Conservation (phyloP, 768 basidiomycete species). For the Russula olivacea region DNA sequence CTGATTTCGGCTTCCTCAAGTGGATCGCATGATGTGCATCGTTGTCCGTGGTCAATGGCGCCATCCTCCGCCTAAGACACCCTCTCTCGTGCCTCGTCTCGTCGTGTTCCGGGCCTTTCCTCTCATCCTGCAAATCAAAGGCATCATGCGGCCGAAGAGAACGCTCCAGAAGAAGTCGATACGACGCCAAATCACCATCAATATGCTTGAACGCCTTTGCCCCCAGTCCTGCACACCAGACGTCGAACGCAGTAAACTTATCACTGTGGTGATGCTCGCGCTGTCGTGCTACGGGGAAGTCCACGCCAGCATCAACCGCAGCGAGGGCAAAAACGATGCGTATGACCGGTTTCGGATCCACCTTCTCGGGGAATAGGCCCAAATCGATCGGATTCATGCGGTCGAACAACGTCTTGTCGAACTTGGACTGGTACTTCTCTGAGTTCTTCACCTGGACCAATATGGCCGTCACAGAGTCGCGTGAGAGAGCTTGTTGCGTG, state of each 20-base stretch:
- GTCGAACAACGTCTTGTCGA: neutral
- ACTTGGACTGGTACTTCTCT: fast-evolving
- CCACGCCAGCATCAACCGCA: too few species aligned
- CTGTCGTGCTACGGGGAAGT: neutral
- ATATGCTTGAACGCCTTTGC: neutral
- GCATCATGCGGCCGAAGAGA: neutral
- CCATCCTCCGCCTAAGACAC: too few species aligned
- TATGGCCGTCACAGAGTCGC: neutral
- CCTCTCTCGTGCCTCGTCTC: too few species aligned
- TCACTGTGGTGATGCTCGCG: neutral
- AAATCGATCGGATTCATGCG: neutral
- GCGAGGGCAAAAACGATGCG: neutral
- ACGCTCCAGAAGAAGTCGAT: neutral
- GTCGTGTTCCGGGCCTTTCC: too few species aligned
- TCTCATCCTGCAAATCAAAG: too few species aligned
- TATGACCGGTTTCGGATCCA: neutral
- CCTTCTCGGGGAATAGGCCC: neutral
- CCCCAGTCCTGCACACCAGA: slow-evolving; percentile 1
- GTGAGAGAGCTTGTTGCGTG: neutral
- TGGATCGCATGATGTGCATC: too few species aligned
- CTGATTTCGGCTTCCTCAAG: too few species aligned
- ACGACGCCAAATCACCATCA: neutral
- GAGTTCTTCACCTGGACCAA: neutral
- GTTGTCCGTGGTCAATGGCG: too few species aligned
- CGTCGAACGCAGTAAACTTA: neutral